Conservation (phyloP, 352 stramenopile genomes). For the Thalassiosira hispida region DNA sequence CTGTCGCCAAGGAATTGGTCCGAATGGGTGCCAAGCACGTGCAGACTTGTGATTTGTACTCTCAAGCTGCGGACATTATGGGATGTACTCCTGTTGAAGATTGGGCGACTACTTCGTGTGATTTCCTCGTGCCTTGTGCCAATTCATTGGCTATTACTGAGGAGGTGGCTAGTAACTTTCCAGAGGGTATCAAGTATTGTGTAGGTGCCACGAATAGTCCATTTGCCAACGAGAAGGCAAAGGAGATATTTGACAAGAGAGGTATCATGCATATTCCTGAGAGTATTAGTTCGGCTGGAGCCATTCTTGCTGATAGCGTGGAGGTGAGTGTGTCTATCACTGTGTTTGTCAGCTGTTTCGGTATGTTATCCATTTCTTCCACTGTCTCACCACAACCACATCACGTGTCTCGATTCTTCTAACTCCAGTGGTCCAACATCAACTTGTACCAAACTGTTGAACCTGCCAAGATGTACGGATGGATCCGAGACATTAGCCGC, state of each 20-base stretch:
- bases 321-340: constrained; percentile 10
- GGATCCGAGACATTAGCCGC: constrained; percentile 43
- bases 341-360: neutral
- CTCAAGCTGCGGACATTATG: constrained; percentile 24
- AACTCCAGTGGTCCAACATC: constrained; percentile 37
- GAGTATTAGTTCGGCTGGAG: constrained; percentile 42
- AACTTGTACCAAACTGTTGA: constrained; percentile 53
- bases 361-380: neutral
- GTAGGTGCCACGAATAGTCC: constrained; percentile 45
- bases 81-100: constrained; percentile 47
- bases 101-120: constrained; percentile 31
- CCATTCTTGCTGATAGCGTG: constrained; percentile 46
- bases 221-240: constrained; percentile 42
- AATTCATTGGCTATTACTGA: constrained; percentile 55
- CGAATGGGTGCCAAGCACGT: constrained; percentile 44
- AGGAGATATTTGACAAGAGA: constrained; percentile 36
- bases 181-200: constrained; percentile 42
- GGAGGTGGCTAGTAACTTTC: constrained; percentile 37
- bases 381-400: neutral
- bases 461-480: constrained; percentile 50
- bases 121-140: constrained; percentile 59
- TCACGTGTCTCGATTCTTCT: neutral
- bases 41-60: constrained; percentile 50
- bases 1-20: constrained; percentile 45
- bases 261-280: constrained; percentile 53